Conservation (phyloP, 306 rosid genomes). For the Medicago lupulina region DNA sequence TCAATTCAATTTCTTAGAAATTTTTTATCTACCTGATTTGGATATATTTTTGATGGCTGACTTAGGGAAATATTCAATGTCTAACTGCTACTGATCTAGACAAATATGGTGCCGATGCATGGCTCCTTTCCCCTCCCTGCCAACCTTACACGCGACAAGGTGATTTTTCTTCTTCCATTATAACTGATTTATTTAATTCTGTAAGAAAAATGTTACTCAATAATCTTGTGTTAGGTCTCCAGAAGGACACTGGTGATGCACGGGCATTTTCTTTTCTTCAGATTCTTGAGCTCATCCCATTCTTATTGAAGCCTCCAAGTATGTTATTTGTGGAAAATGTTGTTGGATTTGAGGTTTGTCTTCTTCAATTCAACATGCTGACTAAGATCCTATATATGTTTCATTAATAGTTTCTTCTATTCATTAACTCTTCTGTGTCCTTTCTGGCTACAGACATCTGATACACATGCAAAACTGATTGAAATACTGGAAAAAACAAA, state of each 20-base stretch:
- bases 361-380: slow-evolving; percentile 31
- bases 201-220: slow-evolving; percentile 43
- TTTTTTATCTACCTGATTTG: not conserved
- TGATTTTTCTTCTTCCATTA: slow-evolving; percentile 36
- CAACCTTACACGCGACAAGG: slow-evolving; percentile 99
- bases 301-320: slow-evolving; percentile 62
- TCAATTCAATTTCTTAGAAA: not conserved
- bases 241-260: slow-evolving; percentile 89
- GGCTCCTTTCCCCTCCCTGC: slow-evolving; percentile 99
- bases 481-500: slow-evolving; percentile 69
- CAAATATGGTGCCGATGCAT: slow-evolving; percentile 67
- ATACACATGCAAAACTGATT: slow-evolving; percentile 75
- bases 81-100: slow-evolving; percentile 82
- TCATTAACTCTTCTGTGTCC: slow-evolving; percentile 2
- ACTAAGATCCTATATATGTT: slow-evolving; percentile 20
- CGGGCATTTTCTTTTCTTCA: slow-evolving; percentile 92
- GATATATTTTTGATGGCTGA: slow-evolving; percentile 33
- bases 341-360: slow-evolving; percentile 92
- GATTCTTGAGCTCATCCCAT: slow-evolving; percentile 87
- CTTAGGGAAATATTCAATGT: slow-evolving; percentile 86
- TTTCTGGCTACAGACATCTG: slow-evolving; percentile 73
- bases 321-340: slow-evolving; percentile 93
- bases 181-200: slow-evolving; percentile 11
- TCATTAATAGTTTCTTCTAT: slow-evolving; percentile 1
- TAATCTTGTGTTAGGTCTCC: slow-evolving; percentile 72